Base-by-base conservation (phyloP, 2,329 filamentous ascomycete species). In the Iodosphaeria phyllophila region DNA sequence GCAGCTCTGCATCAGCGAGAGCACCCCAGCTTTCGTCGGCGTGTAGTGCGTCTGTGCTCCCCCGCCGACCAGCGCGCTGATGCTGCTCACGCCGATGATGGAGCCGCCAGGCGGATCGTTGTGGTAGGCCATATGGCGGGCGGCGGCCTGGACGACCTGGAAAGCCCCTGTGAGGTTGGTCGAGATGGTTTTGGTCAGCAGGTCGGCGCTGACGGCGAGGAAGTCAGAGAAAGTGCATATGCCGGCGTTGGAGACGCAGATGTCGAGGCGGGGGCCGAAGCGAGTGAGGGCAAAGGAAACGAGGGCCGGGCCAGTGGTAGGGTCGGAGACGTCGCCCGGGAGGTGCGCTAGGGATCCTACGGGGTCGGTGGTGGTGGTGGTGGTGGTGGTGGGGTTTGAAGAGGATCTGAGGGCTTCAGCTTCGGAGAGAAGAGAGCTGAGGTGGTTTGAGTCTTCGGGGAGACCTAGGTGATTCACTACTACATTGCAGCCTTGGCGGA, bases 161-260 rank as follows among this genome's bases (percentile, higher is more conserved):
- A 91, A 92, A n/a, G 82, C 77, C 22, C 83, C 83, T 36, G 74
- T 71, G 35, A 92, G 69, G 51, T 92, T 92, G 24, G 78, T 86
- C 18, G 64, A 57, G 20, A 91, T 57, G 3, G 82, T 91, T 27
- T 60, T 57, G 32, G 64, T 53, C 41, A 83, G 76, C 27, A 91
- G 68, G 28, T 74, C 64, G 2, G 70, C 63, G 7, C 68, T 58
- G 21, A 92, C 63, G 12, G 74, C 69, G 13, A 93, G 52, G 42
- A 93, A 91, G 35, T 91, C 78, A 30, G 75, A 74, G 50, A 93
- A 93, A 34, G 77, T 65, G 57, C 82, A 92, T 30, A 92, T 65
- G 5, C 83, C 83, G 4, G 83, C 83, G 52, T 92, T 92, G 46
- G 72, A 79, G 15, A 92, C 76, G 48, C 86, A 86, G 5, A 92